Evolutionary conservation across 352 stramenopile species (phyloP).

Genomic region (Globisporangium viniferum): DNA sequence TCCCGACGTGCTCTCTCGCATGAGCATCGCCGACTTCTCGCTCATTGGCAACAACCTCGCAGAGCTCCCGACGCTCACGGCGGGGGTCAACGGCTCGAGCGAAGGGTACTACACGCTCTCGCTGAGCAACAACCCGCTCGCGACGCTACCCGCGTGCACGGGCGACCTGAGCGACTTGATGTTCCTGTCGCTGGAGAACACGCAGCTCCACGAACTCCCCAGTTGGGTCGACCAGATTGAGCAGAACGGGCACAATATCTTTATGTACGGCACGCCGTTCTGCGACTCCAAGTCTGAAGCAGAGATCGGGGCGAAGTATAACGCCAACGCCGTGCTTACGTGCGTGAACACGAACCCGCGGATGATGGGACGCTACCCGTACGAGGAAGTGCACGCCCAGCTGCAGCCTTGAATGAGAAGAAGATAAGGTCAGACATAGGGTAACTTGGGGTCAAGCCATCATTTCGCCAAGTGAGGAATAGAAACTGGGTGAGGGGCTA

Average conservation of each 20-base stretch:
- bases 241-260: not conserved
- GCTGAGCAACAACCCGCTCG: conserved; percentile 19
- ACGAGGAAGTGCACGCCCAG: conserved; percentile 4
- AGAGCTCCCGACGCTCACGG: not conserved
- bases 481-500: not conserved
- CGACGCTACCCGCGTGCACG: not conserved
- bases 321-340: conserved; percentile 3
- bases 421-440: not conserved
- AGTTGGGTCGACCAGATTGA: not conserved
- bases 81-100: not conserved
- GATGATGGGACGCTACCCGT: conserved; percentile 7
- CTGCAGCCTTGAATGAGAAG: not conserved
- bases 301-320: conserved; percentile 2
- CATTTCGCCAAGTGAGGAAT: not conserved
- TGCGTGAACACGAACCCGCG: conserved; percentile 10
- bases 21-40: conserved; percentile 17
- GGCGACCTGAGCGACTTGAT: not conserved
- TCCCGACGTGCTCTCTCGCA: conserved; percentile 6
- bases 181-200: conserved; percentile 19
- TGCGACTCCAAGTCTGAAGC: conserved; percentile 4
- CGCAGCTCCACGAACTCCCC: conserved; percentile 5
- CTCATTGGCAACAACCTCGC: conserved; percentile 22
- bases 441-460: not conserved
- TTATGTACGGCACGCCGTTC: conserved; percentile 14
- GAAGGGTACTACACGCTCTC: conserved; percentile 10